A percentile compares a stretch with the other conserved stretches of the same genome.
These are phyloP conservation scores for Penicillium salamii DNA, from an alignment of 495 filamentous ascomycete species.

Conservation along the genomic window DNA sequence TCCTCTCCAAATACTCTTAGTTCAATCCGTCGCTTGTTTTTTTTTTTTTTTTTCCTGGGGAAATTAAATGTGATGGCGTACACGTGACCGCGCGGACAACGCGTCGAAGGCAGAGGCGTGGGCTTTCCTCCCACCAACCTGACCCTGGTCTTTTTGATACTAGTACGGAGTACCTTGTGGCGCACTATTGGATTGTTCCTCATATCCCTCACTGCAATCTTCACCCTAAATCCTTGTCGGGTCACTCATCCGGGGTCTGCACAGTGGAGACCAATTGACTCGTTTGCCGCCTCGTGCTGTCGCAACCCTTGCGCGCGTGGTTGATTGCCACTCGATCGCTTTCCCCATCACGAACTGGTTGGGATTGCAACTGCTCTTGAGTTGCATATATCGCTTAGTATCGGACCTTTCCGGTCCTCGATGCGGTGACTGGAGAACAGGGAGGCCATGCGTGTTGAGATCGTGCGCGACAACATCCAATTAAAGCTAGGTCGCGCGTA, in stretches of 20 bases:
- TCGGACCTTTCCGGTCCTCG: conserved; percentile 13
- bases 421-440: conserved; percentile 23
- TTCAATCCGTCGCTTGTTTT: too few species aligned
- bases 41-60: too few species aligned
- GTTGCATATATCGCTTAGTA: conserved; percentile 9
- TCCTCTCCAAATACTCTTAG: too few species aligned
- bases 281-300: conserved; percentile 24
- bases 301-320: conserved; percentile 25
- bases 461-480: conserved; percentile 18
- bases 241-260: neutral
- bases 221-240: neutral
- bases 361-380: conserved; percentile 17
- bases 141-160: conserved; percentile 4
- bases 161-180: conserved; percentile 10
- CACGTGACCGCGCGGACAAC: conserved; percentile 43
- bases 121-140: conserved; percentile 10
- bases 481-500: conserved; percentile 16
- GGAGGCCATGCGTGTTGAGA: conserved; percentile 21
- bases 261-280: conserved; percentile 9
- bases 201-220: neutral
- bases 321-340: conserved; percentile 26
- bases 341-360: conserved; percentile 11
- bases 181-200: conserved; percentile 5
- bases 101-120: conserved; percentile 28
- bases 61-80: too few species aligned